Evolutionary conservation across 2,329 filamentous ascomycete genomes (phyloP).

Genomic region (Metarhizium anisopliae): DNA sequence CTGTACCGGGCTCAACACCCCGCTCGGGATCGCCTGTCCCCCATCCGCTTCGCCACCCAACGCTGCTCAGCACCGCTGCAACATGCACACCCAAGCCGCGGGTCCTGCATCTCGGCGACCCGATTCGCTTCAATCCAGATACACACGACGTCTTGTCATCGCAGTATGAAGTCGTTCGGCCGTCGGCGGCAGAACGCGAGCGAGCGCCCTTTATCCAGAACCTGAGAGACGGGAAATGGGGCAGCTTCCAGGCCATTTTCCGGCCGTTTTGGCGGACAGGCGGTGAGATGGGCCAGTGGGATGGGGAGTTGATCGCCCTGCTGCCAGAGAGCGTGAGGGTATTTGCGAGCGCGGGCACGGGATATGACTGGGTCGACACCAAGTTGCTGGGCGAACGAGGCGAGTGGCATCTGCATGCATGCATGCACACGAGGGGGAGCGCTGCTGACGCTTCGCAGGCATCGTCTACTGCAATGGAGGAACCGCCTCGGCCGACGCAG

Average conservation of each 20-base stretch:
- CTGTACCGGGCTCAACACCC: conserved; percentile 34
- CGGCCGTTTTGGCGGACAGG: conserved; percentile 56
- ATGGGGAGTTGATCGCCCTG: conserved; percentile 46
- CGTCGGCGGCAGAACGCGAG: conserved; percentile 38
- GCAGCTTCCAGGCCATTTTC: conserved; percentile 45
- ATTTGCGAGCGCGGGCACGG: conserved; percentile 55
- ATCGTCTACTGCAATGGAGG: conserved; percentile 68
- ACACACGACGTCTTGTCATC: conserved; percentile 34
- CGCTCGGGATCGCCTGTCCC: conserved; percentile 31
- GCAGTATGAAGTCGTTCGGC: conserved; percentile 42
- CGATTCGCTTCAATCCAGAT: conserved; percentile 38
- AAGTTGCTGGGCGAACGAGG: conserved; percentile 51
- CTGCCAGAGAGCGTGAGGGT: conserved; percentile 48
- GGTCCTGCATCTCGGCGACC: conserved; percentile 69
- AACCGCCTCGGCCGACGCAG: conserved; percentile 60
- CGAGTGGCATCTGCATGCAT: conserved; percentile 15
- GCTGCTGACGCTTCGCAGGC: conserved; percentile 24
- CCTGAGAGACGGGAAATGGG: conserved; percentile 43
- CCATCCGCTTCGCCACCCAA: not conserved
- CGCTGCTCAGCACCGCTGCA: not conserved
- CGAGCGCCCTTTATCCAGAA: conserved; percentile 39
- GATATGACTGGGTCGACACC: conserved; percentile 59
- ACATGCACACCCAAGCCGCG: conserved; percentile 30
- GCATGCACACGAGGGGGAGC: not conserved
- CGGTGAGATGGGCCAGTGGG: conserved; percentile 58